phyloP scores from a whole-genome alignment of 2,329 filamentous ascomycete species.

The Berkeleyomyces rouxiae region DNA sequence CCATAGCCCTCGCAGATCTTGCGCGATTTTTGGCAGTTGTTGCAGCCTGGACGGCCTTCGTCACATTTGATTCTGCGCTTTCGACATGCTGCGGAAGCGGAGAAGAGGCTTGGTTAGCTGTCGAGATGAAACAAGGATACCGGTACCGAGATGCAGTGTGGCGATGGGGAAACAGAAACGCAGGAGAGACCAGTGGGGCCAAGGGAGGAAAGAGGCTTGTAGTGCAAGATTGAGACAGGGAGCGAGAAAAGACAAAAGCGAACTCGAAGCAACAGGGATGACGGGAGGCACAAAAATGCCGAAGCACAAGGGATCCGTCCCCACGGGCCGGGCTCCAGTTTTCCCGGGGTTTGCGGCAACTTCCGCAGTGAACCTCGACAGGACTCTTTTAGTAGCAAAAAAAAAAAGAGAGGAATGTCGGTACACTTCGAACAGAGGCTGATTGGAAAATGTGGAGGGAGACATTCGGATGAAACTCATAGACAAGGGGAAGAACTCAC shows the following conservation, averaged over 20 bases:
- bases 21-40: conserved; percentile 76
- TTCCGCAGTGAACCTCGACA: too few relatives aligned
- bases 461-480: not conserved
- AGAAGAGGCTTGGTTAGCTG: not conserved
- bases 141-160: too few relatives aligned
- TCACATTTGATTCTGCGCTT: conserved; percentile 95
- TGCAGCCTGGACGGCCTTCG: conserved; percentile 67
- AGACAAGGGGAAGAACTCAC: conserved; percentile 31
- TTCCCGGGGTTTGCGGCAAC: too few relatives aligned
- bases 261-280: too few relatives aligned
- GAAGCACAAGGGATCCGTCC: too few relatives aligned
- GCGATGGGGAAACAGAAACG: not conserved
- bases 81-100: conserved; percentile 51
- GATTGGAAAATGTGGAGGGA: not conserved
- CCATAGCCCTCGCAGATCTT: conserved; percentile 71
- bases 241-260: too few relatives aligned
- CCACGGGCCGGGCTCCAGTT: too few relatives aligned
- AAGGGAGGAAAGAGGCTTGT: not conserved
- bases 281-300: too few relatives aligned
- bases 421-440: too few relatives aligned
- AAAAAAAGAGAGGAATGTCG: too few relatives aligned
- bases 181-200: not conserved
- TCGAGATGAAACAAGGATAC: not conserved
- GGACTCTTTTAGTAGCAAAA: too few relatives aligned
- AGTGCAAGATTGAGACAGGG: too few relatives aligned